Conservation (phyloP, 768 basidiomycete genomes). For the Pleurotus pulmonarius region DNA sequence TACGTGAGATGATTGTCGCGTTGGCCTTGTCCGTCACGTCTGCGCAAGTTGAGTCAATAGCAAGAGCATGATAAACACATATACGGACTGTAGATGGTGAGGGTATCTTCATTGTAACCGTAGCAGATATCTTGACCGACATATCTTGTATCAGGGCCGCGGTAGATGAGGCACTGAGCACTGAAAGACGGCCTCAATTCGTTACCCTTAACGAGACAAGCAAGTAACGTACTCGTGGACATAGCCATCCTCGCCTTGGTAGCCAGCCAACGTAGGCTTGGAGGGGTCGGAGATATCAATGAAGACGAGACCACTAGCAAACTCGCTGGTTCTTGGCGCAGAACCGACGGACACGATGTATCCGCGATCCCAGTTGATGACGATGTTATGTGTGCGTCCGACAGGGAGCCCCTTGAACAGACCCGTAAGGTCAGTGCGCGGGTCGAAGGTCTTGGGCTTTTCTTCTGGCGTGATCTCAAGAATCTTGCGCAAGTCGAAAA, state of each 20-base stretch:
- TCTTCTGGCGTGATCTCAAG: constrained; percentile 11
- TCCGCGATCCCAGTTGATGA: constrained; percentile 16
- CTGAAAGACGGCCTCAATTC: background rate
- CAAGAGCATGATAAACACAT: background rate
- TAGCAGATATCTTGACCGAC: constrained; percentile 26
- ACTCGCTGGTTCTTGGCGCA: constrained; percentile 16
- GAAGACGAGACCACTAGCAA: constrained; percentile 22
- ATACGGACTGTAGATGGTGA: constrained; percentile 20
- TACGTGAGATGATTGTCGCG: constrained; percentile 22
- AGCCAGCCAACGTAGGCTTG: constrained; percentile 19
- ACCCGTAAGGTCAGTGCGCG: constrained; percentile 9
- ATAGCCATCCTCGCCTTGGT: constrained; percentile 22
- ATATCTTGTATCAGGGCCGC: constrained; percentile 24
- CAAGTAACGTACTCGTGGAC: constrained; percentile 20
- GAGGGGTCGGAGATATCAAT: constrained; percentile 23
- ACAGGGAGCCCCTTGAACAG: constrained; percentile 21
- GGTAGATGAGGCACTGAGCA: constrained; percentile 26
- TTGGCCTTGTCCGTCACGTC: constrained; percentile 19
- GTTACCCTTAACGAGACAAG: background rate
- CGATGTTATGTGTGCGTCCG: constrained; percentile 25
- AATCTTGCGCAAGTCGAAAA: constrained; percentile 24
- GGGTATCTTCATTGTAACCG: constrained; percentile 26
- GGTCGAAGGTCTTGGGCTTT: constrained; percentile 18
- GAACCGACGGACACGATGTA: constrained; percentile 23
- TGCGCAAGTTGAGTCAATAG: background rate